Conservation (phyloP, 148 eudicot genomes). For the Spergularia marina region DNA sequence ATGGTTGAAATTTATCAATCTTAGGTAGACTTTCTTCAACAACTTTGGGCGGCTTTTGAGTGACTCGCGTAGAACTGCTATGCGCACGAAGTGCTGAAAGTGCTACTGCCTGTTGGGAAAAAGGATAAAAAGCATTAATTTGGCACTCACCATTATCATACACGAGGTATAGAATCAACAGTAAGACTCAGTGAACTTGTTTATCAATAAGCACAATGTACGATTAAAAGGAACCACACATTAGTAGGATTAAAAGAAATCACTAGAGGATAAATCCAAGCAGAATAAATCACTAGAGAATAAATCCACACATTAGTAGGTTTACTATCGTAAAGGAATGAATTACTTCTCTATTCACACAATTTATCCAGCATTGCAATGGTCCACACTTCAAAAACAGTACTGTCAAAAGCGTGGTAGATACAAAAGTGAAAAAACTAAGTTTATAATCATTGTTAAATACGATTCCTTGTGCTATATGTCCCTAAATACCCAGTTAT, state of each 20-base stretch:
- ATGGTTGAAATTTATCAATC: conserved; percentile 61
- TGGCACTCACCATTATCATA: background rate
- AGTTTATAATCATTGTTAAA: background rate
- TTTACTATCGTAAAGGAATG: too few relatives aligned
- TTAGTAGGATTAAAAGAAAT: background rate
- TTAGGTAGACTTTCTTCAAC: conserved; percentile 54
- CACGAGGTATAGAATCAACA: background rate
- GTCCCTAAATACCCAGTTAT: background rate
- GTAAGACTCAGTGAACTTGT: background rate
- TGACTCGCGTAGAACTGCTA: conserved; percentile 62
- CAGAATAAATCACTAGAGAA: background rate
- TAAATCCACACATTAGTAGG: too few relatives aligned
- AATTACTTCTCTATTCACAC: too few relatives aligned
- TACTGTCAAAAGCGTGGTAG: background rate
- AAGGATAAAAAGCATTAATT: conserved; percentile 12
- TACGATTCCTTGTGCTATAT: too few relatives aligned
- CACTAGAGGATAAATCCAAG: background rate
- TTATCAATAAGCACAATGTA: background rate
- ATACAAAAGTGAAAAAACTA: background rate
- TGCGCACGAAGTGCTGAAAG: conserved; percentile 82
- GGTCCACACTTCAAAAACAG: too few relatives aligned
- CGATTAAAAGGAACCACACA: background rate
- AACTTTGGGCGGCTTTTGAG: conserved; percentile 41
- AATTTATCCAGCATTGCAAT: too few relatives aligned
- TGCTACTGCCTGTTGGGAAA: conserved; percentile 59